Evolutionary conservation across 2,329 filamentous ascomycete species (phyloP), one percentile per base, ranked within the genome.

Genomic region (Arthrobotrys sinensis): DNA sequence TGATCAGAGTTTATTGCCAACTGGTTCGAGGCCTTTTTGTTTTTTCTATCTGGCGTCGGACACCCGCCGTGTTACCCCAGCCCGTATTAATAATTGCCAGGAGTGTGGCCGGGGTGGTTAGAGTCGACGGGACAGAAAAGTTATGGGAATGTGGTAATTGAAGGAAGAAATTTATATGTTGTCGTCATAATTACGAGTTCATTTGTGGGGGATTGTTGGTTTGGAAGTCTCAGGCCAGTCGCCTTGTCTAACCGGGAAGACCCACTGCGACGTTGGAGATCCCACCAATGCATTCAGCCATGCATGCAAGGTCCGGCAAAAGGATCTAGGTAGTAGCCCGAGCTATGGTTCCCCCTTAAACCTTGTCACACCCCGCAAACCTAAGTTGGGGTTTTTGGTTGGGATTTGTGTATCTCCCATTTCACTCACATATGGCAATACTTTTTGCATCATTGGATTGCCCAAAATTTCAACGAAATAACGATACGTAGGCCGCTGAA

Each of bases 131-230:
- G 46, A 52, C 21, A 50, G 28, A 43, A 43, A 28, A 19, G n/a
- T 14, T 16, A 34, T 6, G 50, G 32, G 43, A 62, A 36, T 45
- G 16, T n/a, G 19, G 32, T 12, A 21, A 43, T 57, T 60, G 24
- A 69, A 34, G 21, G 19, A 69, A 40, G 19, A 48, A 53, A 24
- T 38, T 43, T 71, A 34, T 63, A 68, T 57, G n/a, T 67, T 76
- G 72, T 76, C 72, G 72, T 76, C 72, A 76, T 70, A 21, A 70
- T 76, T 76, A 76, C 72, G 55, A 60, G 57, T 19, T 45, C n/a
- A 34, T 52, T 40, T 60, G 38, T 38, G 40, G 52, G 7, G 45
- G 34, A 8, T 32, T n/a, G 16, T 48, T 34, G 48, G 16, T 45
- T 12, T 65, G 21, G 24, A 52, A 14, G n/a, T 60, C 16, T 76